Evolutionary conservation across 768 basidiomycete genomes (phyloP).

Genomic region (Kwoniella sp.): DNA sequence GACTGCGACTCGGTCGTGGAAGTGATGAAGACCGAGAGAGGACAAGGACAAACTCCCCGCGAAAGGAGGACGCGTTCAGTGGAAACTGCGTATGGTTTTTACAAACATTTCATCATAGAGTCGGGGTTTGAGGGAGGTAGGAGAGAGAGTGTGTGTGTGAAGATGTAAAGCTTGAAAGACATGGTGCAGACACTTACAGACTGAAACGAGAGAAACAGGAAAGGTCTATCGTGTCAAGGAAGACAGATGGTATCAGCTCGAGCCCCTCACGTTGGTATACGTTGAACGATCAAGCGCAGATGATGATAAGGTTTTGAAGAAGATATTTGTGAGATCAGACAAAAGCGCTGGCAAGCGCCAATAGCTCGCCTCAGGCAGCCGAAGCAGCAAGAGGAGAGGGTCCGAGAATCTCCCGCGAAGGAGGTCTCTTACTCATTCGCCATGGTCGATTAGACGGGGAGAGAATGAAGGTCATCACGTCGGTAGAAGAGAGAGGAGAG

Average conservation of each 20-base stretch:
- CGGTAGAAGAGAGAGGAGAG: slow-evolving; percentile 19
- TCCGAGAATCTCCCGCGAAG: slow-evolving; percentile 55
- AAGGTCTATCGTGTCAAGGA: slow-evolving; percentile 3
- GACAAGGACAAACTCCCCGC: slow-evolving; percentile 49
- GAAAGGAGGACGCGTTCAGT: slow-evolving; percentile 57
- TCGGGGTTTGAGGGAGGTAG: too few species aligned
- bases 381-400: slow-evolving; percentile 34
- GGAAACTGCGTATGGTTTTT: slow-evolving; percentile 59
- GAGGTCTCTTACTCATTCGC: slow-evolving; percentile 55
- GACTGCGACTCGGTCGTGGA: slow-evolving; percentile 39
- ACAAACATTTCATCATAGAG: slow-evolving; percentile 52
- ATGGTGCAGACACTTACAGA: slow-evolving; percentile 13
- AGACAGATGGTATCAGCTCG: slow-evolving; percentile 26
- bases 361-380: slow-evolving; percentile 36
- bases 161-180: background rate
- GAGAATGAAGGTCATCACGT: slow-evolving; percentile 58
- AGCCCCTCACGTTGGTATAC: background rate
- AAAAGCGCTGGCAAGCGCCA: slow-evolving; percentile 58
- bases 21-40: slow-evolving; percentile 24
- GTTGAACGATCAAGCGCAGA: background rate
- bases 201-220: slow-evolving; percentile 7
- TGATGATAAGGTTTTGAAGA: background rate
- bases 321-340: slow-evolving; percentile 48
- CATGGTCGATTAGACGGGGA: slow-evolving; percentile 59
- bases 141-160: slow-evolving; percentile 2